Conservation (phyloP, 2,329 filamentous ascomycete genomes). For the Stagonosporopsis vannaccii region DNA sequence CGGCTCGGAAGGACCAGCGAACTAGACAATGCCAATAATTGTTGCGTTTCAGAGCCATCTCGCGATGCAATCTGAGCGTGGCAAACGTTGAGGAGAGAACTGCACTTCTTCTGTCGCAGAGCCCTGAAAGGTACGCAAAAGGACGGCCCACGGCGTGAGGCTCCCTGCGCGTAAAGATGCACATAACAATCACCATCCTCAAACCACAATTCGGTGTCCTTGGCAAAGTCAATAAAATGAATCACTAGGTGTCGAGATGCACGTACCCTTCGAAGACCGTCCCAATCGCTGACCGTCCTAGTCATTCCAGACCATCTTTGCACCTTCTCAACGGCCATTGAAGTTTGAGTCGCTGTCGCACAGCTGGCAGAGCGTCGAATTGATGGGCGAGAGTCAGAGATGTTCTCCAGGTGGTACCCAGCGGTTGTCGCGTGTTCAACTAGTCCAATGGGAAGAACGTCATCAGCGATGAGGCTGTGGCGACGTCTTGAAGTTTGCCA, state of each 20-base stretch:
- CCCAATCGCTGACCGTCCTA: conserved; percentile 50
- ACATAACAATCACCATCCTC: conserved; percentile 73
- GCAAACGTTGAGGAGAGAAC: conserved; percentile 63
- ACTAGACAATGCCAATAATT: conserved; percentile 26
- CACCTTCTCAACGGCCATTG: conserved; percentile 33
- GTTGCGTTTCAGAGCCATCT: conserved; percentile 14
- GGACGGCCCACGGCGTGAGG: conserved; percentile 70
- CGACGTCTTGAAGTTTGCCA: conserved; percentile 16
- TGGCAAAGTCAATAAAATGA: neutral
- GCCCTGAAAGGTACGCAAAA: conserved; percentile 69
- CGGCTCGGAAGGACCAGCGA: conserved; percentile 52
- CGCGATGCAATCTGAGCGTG: conserved; percentile 43
- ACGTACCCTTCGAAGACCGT: conserved; percentile 55
- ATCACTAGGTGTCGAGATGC: conserved; percentile 2
- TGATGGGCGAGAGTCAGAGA: neutral
- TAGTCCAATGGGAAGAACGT: conserved; percentile 1
- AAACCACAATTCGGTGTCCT: conserved; percentile 78
- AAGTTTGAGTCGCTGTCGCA: conserved; percentile 23
- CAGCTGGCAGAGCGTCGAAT: conserved; percentile 30
- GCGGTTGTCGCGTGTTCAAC: conserved; percentile 3
- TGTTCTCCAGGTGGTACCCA: neutral
- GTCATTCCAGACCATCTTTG: conserved; percentile 47
- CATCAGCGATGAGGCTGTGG: conserved; percentile 8
- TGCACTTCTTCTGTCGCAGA: conserved; percentile 66
- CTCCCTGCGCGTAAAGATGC: conserved; percentile 71